Conservation (phyloP, 495 filamentous ascomycete genomes). For the Penicillium coffeae region DNA sequence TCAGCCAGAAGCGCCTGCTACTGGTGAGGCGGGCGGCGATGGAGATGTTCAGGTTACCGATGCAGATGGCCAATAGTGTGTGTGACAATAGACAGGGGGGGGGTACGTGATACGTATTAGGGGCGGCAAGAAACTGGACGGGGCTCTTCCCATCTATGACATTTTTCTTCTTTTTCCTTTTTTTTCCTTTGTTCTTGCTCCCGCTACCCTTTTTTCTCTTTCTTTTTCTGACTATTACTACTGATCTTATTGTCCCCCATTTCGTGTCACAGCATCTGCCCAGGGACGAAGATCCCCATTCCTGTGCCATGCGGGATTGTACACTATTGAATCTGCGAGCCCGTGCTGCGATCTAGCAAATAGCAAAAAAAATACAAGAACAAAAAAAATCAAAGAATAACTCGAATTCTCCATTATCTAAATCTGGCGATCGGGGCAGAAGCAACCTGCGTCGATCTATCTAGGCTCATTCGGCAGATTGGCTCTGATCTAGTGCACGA, state of each 20-base stretch:
- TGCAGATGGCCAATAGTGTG: constrained; percentile 22
- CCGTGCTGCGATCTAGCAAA: background rate
- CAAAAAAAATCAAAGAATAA: background rate
- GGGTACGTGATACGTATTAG: background rate
- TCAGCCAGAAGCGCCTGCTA: constrained; percentile 7
- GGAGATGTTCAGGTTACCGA: constrained; percentile 32
- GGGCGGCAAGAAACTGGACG: background rate
- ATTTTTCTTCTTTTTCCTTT: constrained; percentile 1
- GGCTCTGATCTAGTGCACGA: background rate
- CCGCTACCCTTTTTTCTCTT: background rate
- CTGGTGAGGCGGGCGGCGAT: constrained; percentile 11
- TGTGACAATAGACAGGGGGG: background rate
- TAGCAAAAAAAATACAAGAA: constrained; percentile 1
- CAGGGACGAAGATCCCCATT: background rate
- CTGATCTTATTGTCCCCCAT: background rate
- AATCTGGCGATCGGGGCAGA: background rate
- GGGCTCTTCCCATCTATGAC: constrained; percentile 1
- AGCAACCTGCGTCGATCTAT: background rate
- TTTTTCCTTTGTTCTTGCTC: constrained; percentile 3
- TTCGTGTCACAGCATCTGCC: background rate
- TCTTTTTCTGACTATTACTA: background rate
- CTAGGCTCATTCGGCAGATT: background rate
- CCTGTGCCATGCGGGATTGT: constrained; percentile 7
- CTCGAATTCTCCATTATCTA: no score
- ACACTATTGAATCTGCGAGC: constrained; percentile 8